Base-by-base conservation (phyloP, 805 yeast genomes). In the Wickerhamomyces canadensis region DNA sequence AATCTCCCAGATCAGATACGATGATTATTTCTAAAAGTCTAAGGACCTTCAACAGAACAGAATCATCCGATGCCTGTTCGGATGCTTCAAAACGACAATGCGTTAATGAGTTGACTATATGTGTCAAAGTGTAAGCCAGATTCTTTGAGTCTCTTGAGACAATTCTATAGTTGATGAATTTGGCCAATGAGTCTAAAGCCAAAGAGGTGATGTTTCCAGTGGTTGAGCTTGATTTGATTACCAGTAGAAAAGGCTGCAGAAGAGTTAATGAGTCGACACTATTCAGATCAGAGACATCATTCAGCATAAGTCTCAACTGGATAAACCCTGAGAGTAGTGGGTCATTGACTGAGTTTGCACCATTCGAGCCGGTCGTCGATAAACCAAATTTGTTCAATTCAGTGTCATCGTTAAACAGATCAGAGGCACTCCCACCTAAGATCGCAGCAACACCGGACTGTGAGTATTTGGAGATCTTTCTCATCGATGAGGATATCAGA, bases 31-130 rank as follows among this genome's bases (percentile, higher is more conserved):
- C 91, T 49, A 91, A 66, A 19, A 91, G 65, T 31, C 82, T 68
- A 44, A 93, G 73, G 16, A 93, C 95, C 53, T 85, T 85, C 35
- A 91, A 69, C 32, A 93, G 65, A 4, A 93, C 91, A 0, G 94
- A 84, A 57, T 93, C 98, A 62, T 93, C 98, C 30, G 86, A 82
- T 25, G 82, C 74, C 57, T 87, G 95, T 55, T 89, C 96, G 0
- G 93, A 83, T 3, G 96, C 96, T 65, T 93, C 97, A 57, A 93
- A 93, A 32, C 96, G 76, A 61, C 98, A 93, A 56, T 87, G 96
- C 1, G 98, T 85, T 44, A 93, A 69, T 0, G 97, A 75, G 23
- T 61, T 62, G 34, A 68, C 61, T 33, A 84, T 70, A 52, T 84
- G 86, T 14, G 78, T 72, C 43, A 85, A 60, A 1, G 83, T 72